Base-by-base conservation (phyloP, 169 alveolate genomes). In the Cryptosporidium tyzzeri region DNA sequence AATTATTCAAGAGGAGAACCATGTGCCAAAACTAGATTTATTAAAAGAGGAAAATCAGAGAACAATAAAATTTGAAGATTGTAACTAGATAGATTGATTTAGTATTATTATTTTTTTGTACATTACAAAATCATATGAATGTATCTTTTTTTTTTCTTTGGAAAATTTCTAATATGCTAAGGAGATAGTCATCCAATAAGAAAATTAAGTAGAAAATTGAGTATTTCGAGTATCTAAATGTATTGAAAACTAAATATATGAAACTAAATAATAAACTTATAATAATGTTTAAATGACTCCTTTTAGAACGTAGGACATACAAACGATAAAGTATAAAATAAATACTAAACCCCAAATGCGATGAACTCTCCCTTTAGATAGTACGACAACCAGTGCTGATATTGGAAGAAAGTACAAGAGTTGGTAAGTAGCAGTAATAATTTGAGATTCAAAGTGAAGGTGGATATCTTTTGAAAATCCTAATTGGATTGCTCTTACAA, bases 361-460 rank as follows among this genome's bases (percentile, higher is more conserved):
- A 44, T 80, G 89, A 9, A 80, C 89, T 48, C 89, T 80, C n/a
- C 89, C 89, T 44, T 80, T 80, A 14, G 89, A 80, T 18, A 80
- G 89, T 21, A 80, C 89, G 0, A 80, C 89, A 41, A 80, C 75
- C 35, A 80, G 50, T 59, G 89, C 89, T 3, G 89, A 80, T 1
- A 80, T 31, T 23, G 89, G 89, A 41, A 80, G 89, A 69, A 80
- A 80, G 55, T 80, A 80, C 62, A 80, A 65, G 21, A 80, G 89
- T 45, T 80, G 89, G 37, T 59, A 80, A 10, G 89, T 80, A 21
- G 89, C 89, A 5, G 89, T 80, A 31, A 80, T 80, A 29, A 80
- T 80, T 65, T 80, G 89, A 1, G 73, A 62, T 23, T 80, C 89
- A 80, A 80, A 80, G 51, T 80, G 75, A 3, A 80, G 68, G 65